phyloP scores from a whole-genome alignment of 1,139 yeast species.

The Nakaseomyces kungkrabaensis region DNA sequence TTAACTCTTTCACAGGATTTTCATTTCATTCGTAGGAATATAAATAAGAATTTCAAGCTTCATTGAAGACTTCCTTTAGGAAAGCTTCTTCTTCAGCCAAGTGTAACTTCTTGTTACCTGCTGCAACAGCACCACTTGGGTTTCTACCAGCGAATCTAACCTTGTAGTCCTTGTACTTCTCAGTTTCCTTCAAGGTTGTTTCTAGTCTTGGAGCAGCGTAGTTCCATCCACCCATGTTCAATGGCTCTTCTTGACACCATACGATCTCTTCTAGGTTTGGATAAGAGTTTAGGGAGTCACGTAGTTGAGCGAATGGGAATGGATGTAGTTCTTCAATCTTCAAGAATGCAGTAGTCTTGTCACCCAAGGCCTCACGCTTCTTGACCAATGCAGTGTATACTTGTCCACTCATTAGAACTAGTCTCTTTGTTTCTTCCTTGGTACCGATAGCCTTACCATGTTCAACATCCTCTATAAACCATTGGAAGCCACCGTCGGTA shows the following conservation, averaged over 20 bases:
- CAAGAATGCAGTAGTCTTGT: constrained; percentile 78
- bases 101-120: constrained; percentile 90
- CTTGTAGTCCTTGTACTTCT: constrained; percentile 44
- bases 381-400: constrained; percentile 87
- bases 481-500: constrained; percentile 85
- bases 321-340: constrained; percentile 95
- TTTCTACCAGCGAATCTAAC: constrained; percentile 94
- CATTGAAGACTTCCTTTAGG: constrained; percentile 60
- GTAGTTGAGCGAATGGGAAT: constrained; percentile 94
- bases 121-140: constrained; percentile 97
- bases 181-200: constrained; percentile 67
- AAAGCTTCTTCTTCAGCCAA: constrained; percentile 80
- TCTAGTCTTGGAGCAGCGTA: constrained; percentile 72
- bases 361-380: constrained; percentile 67
- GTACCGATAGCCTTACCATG: constrained; percentile 64
- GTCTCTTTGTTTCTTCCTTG: constrained; percentile 79
- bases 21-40: background rate
- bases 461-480: constrained; percentile 90
- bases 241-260: constrained; percentile 98
- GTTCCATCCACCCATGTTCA: constrained; percentile 90
- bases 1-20: background rate
- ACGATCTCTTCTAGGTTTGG: constrained; percentile 81
- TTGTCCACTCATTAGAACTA: constrained; percentile 84
- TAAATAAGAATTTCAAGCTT: background rate
- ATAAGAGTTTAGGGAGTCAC: constrained; percentile 72